Percentiles rank a stretch among this genome's conserved stretches.
phyloP scores from a whole-genome alignment of 1,139 yeast genomes.

The Taphrina sp. region DNA sequence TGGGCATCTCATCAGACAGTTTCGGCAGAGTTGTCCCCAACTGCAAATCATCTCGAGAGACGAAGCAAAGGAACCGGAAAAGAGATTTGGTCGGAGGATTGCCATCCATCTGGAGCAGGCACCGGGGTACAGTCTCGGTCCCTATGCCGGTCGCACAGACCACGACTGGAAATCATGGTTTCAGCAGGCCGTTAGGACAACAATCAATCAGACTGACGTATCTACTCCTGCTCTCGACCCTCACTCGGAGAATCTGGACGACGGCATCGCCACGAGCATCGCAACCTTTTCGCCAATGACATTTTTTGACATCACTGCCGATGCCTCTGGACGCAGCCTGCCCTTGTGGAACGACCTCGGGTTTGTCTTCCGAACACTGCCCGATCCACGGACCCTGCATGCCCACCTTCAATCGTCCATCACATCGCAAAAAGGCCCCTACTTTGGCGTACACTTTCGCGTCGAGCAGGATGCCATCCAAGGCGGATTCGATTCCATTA shows the following conservation, averaged over 20 bases:
- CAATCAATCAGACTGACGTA: neutral
- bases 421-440: neutral
- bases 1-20: neutral
- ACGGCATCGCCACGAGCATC: neutral
- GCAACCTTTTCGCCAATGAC: neutral
- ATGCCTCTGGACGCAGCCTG: neutral
- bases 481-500: neutral
- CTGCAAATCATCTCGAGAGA: neutral
- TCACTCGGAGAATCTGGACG: neutral
- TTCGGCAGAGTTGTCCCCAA: neutral
- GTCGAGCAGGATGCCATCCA: slow-evolving; percentile 2
- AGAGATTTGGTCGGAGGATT: too few species aligned
- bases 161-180: too few species aligned
- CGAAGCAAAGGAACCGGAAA: neutral
- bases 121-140: too few species aligned
- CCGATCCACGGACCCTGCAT: neutral
- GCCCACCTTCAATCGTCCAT: neutral
- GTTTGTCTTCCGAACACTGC: neutral
- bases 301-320: neutral
- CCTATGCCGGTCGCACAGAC: too few species aligned
- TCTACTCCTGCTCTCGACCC: neutral
- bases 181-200: neutral
- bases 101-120: too few species aligned
- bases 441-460: slow-evolving; percentile 1
- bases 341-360: neutral